These are phyloP conservation scores for Globisporangium mamillatum DNA, from an alignment of 352 stramenopile species.

Conservation along the genomic window DNA sequence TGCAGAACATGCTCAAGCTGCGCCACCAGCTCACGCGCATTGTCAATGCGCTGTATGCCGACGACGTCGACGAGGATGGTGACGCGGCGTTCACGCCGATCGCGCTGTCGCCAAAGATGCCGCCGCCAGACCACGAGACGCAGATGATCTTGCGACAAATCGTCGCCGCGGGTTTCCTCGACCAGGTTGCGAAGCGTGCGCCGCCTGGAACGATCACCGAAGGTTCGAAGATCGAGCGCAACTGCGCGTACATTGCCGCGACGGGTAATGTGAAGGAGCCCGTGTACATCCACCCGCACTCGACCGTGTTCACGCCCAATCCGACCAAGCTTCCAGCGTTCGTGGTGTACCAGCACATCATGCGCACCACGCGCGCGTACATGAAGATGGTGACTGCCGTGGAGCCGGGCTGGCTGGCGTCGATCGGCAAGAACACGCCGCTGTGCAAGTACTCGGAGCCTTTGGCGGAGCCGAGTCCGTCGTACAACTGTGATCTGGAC, in stretches of 20 bases:
- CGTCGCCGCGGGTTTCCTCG: constrained; percentile 73
- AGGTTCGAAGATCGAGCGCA: constrained; percentile 80
- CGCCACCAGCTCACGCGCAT: constrained; percentile 80
- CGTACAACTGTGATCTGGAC: constrained; percentile 54
- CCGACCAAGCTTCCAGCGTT: constrained; percentile 61
- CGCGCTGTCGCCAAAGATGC: constrained; percentile 57
- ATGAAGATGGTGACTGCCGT: constrained; percentile 98
- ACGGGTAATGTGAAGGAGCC: constrained; percentile 56
- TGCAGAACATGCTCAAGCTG: constrained; percentile 88
- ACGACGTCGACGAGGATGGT: constrained; percentile 30
- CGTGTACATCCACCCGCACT: constrained; percentile 86
- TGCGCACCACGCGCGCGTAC: constrained; percentile 82
- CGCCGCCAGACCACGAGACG: constrained; percentile 56
- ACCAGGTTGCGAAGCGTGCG: constrained; percentile 78
- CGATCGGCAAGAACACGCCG: constrained; percentile 70
- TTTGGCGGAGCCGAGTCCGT: constrained; percentile 56
- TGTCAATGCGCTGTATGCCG: constrained; percentile 64
- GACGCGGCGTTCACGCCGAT: constrained; percentile 34
- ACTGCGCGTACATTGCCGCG: constrained; percentile 73
- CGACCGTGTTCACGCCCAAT: constrained; percentile 73
- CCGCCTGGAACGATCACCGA: constrained; percentile 71
- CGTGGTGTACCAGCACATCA: constrained; percentile 79
- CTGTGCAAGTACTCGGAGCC: constrained; percentile 68
- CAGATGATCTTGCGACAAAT: constrained; percentile 72
- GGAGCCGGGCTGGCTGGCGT: constrained; percentile 95